phyloP scores from a whole-genome alignment of 441 rosid species.

The Erodium moschatum region DNA sequence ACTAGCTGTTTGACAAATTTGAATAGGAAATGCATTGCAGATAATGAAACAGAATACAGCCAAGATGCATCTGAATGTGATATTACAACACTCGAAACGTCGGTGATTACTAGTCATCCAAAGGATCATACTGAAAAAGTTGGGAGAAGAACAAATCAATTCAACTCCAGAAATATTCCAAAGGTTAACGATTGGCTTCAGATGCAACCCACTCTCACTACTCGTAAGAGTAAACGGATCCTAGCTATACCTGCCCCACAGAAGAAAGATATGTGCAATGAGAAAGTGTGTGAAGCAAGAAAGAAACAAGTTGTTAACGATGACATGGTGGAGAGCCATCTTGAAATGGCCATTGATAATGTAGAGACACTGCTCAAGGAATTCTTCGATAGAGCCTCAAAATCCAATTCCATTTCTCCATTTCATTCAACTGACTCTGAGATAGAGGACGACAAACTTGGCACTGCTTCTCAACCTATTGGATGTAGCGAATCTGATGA shows the following conservation, averaged over 20 bases:
- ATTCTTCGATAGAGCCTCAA: constrained; percentile 31
- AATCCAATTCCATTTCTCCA: constrained; percentile 18
- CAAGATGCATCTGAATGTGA: constrained; percentile 48
- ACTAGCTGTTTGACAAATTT: constrained; percentile 39
- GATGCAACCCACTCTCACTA: constrained; percentile 5
- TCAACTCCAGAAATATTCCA: constrained; percentile 23
- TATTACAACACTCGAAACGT: constrained; percentile 29
- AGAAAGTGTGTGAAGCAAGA: constrained; percentile 11
- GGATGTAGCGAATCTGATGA: constrained; percentile 19
- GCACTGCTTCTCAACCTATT: constrained; percentile 19
- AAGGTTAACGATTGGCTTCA: constrained; percentile 44
- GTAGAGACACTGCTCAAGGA: constrained; percentile 32
- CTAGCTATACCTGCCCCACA: constrained; percentile 26
- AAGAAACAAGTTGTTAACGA: constrained; percentile 17
- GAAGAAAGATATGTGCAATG: constrained; percentile 17
- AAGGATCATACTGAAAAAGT: constrained; percentile 18
- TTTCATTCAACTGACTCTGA: constrained; percentile 24
- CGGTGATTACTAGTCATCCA: constrained; percentile 1
- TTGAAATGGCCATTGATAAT: constrained; percentile 20
- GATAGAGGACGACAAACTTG: constrained; percentile 19
- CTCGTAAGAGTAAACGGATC: constrained; percentile 23
- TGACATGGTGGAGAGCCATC: constrained; percentile 17
- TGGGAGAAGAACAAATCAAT: constrained; percentile 16
- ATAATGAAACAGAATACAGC: constrained; percentile 50
- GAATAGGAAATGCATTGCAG: constrained; percentile 30